Base-by-base conservation (phyloP, 148 eudicot species). In the Silene conica region DNA sequence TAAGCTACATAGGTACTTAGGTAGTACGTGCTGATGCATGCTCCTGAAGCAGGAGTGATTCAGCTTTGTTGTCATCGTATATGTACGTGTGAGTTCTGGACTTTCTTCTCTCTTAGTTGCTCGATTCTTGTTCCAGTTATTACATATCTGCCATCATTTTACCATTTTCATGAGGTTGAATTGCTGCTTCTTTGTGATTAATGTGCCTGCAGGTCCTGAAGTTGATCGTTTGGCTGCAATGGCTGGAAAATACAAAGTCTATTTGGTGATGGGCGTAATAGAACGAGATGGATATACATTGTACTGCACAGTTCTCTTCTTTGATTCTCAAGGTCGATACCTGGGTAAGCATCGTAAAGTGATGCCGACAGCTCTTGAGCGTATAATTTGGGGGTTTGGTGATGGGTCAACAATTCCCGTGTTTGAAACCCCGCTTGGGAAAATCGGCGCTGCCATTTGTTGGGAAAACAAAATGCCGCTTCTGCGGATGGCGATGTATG, bases 261-360 rank as follows among this genome's bases (percentile, higher is more conserved):
- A 80, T 77, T 73, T 94, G 79, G 98, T 88, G 62, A 89, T 94
- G 88, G 98, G 98, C 14, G 92, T 87, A 20, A 88, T 94, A 77
- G 98, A 94, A 77, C 86, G 98, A 80, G 97, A 92, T 78, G 93
- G 97, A 80, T 91, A 94, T 75, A 88, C 98, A 13, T 83, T 92
- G 22, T 94, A 92, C 73, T 94, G 98, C 75, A 81, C 96, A 0
- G 88, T 90, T 82, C 74, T 94, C 52, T 94, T 88, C 74, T 94
- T 94, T 52, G 93, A 94, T 80, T 76, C 93, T 63, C 97, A 94
- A 82, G 98, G 97, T 22, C 81, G 28, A 73, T 92, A 82, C 82
- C 90, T 94, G 16, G 98, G 98, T n/a, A 94, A 94, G 80, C 98
- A 94, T 82, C 83, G 98, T n/a, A n/a, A n/a, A n/a, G n/a, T 92